phyloP scores from a whole-genome alignment of 352 stramenopile genomes.

The Phytopythium ostracodes region DNA sequence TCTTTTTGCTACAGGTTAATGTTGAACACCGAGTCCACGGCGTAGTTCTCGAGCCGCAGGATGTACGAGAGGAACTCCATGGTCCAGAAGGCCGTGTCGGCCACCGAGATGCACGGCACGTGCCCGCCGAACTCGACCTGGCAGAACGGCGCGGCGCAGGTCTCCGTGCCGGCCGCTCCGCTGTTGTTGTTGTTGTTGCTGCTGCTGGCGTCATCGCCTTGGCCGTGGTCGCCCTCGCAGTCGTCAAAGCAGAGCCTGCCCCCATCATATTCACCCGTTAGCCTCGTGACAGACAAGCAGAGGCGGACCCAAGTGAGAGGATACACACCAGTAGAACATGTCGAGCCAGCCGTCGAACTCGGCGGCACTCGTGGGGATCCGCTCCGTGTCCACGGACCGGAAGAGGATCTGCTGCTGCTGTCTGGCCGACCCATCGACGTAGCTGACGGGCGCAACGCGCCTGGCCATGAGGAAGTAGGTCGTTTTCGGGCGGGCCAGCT shows the following conservation, averaged over 20 bases:
- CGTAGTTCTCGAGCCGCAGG: conserved; percentile 21
- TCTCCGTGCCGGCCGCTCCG: background rate
- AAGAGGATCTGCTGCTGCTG: conserved; percentile 30
- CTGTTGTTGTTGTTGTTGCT: background rate
- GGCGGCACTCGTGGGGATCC: conserved; percentile 15
- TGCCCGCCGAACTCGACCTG: conserved; percentile 22
- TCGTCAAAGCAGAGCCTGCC: conserved; percentile 23
- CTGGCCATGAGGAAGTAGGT: conserved; percentile 33
- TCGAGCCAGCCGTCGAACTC: conserved; percentile 16
- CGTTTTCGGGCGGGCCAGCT: conserved; percentile 14
- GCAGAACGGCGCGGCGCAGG: background rate
- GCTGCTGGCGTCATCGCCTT: background rate
- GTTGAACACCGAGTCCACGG: conserved; percentile 24
- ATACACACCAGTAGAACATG: conserved; percentile 26
- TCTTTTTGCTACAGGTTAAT: conserved; percentile 11
- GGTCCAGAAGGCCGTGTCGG: conserved; percentile 28
- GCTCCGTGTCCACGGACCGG: conserved; percentile 23
- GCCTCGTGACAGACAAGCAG: no score
- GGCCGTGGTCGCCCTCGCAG: background rate
- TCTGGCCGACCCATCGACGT: background rate
- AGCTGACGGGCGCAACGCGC: conserved; percentile 13
- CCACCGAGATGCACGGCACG: conserved; percentile 16
- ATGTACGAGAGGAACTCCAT: conserved; percentile 32
- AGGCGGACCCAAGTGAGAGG: no score
- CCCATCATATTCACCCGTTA: no score